These are phyloP conservation scores for Pyronema domesticum DNA, from an alignment of 495 filamentous ascomycete species.

Conservation along the genomic window DNA sequence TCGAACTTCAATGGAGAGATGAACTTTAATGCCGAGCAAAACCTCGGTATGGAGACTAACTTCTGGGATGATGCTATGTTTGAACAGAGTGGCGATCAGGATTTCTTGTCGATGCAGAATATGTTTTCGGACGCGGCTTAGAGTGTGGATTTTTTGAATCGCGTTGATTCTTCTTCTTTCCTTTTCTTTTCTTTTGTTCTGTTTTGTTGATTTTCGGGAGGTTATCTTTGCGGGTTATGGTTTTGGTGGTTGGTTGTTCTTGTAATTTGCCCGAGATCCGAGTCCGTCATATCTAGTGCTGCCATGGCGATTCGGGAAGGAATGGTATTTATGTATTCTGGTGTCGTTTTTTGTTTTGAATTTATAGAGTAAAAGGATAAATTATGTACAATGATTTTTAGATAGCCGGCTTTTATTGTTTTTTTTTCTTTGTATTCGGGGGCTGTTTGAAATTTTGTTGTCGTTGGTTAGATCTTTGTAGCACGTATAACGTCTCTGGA, in stretches of 20 bases:
- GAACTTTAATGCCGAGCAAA: constrained; percentile 9
- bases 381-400: no score
- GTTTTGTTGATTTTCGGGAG: neutral
- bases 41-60: constrained; percentile 23
- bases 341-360: no score
- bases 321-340: no score
- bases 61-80: constrained; percentile 7
- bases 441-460: no score
- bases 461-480: no score
- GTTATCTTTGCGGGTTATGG: neutral
- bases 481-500: no score
- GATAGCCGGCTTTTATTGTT: no score
- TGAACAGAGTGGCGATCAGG: neutral
- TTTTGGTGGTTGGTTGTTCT: neutral
- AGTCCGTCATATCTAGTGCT: no score
- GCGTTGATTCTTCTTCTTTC: neutral
- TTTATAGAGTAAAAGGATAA: no score
- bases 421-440: no score
- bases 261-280: neutral
- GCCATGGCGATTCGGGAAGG: no score
- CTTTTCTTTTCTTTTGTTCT: neutral
- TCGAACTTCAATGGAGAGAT: neutral
- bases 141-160: neutral
- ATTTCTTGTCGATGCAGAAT: neutral
- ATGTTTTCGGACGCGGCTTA: neutral